These are phyloP conservation scores for Trichoderma breve DNA, from an alignment of 2,329 filamentous ascomycete genomes.

Conservation along the genomic window DNA sequence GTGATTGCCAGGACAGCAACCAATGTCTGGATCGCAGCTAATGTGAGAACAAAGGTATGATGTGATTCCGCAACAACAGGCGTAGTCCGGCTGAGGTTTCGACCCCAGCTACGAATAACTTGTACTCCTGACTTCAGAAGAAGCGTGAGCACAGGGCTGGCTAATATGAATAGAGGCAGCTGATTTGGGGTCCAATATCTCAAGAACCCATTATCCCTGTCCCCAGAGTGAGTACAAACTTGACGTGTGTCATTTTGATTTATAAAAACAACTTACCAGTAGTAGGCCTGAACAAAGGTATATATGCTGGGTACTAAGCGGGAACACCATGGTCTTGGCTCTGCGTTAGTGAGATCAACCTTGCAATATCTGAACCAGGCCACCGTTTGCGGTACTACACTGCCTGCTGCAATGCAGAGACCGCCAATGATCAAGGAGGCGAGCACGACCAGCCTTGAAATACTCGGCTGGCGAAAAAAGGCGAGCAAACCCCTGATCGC, in stretches of 20 bases:
- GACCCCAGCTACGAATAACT: constrained; percentile 30
- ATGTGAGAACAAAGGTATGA: constrained; percentile 44
- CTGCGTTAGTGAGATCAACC: constrained; percentile 26
- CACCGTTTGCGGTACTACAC: constrained; percentile 67
- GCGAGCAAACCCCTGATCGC: constrained; percentile 39
- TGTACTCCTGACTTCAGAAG: constrained; percentile 56
- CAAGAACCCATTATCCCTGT: constrained; percentile 82
- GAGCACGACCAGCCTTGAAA: constrained; percentile 51
- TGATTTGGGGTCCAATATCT: constrained; percentile 89
- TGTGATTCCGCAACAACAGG: constrained; percentile 20
- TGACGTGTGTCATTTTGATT: no score
- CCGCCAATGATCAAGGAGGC: constrained; percentile 64
- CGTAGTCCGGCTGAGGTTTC: not conserved
- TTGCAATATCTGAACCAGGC: constrained; percentile 73
- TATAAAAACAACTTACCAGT: no score
- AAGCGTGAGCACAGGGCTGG: constrained; percentile 70
- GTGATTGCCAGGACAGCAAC: constrained; percentile 71
- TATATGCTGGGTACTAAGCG: constrained; percentile 81
- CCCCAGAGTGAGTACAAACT: not conserved
- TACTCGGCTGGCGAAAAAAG: constrained; percentile 27
- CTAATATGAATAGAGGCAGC: constrained; percentile 81
- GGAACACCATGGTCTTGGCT: constrained; percentile 70
- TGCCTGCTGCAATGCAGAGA: constrained; percentile 63
- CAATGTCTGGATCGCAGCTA: constrained; percentile 71
- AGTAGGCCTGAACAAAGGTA: constrained; percentile 80